Base-by-base conservation (phyloP, 2,329 filamentous ascomycete genomes). In the Pseudogymnoascus sp. region DNA sequence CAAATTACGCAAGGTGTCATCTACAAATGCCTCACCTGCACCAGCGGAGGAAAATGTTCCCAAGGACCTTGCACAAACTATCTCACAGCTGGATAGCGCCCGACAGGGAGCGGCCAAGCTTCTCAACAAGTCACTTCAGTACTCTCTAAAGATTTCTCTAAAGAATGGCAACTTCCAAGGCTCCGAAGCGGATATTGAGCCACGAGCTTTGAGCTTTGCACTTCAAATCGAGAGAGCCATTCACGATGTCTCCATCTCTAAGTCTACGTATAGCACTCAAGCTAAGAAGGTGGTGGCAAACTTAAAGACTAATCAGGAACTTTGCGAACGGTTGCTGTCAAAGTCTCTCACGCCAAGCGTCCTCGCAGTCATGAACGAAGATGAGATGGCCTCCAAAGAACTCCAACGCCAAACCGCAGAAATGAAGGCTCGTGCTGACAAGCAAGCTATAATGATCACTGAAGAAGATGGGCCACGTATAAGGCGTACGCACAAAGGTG, bases 311-410 rank as follows among this genome's bases (percentile, higher is more conserved):
- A 99, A 99, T 73, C 77, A 86, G 62, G 86, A 91, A 68, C 80
- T 99, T 49, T 84, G 89, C 61, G 83, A 87, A 69, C 85, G 88
- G 41, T 78, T 99, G 61, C 78, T 97, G n/a, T 83, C 83, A 65
- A 84, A 85, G 61, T 84, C 81, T 33, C 78, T 97, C 37, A 84
- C 87, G 6, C 85, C 93, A 0, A 79, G 87, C n/a, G 84, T 85
- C 63, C 80, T 99, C 52, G 90, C 91, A n/a, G 83, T 84, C 61
- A 97, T 99, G 94, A 87, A 85, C 12, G 85, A 89, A 1, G 90
- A 94, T 71, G 91, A 97, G 71, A 90, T 99, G 81, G 92, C 92
- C 1, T 96, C 90, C 63, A 90, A 95, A 67, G 92, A 97, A 73
- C 82, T 92, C 71, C 91, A 96, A 73, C 82, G 82, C 29, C 84